Base-by-base conservation (phyloP, 495 filamentous ascomycete species). In the Umbilicaria muhlenbergii region DNA sequence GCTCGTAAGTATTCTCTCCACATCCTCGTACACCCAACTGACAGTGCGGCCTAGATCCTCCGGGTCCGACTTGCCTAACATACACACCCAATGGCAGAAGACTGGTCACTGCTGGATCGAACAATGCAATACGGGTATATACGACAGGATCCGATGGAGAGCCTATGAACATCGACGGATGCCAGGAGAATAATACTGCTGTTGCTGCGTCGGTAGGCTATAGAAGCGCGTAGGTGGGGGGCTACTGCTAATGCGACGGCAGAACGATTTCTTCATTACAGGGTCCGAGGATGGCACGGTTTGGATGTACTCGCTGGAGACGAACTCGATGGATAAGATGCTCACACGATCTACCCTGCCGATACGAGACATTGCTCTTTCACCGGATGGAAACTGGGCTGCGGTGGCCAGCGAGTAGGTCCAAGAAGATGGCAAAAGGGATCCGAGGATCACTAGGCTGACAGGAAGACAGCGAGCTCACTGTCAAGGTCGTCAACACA, bases 221-320 rank as follows among this genome's bases (percentile, higher is more conserved):
- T 17, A 13, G 34, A 41, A 13, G 17, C 16, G n/a, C 18, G 10
- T 42, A 10, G 31, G 14, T 31, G 13, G 7, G 18, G 17, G 24
- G 34, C 12, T 14, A 6, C 12, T 24, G 38, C 48, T 7, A 55
- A 16, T 14, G 12, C 34, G 31, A 38, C 36, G 46, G n/a, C 45
- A 82, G 71, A 78, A 93, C 60, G 76, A 82, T 47, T 82, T 79
- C 55, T 93, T 95, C 63, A 71, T 94, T 32, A 70, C 81, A 45
- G 88, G 87, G 28, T 80, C 83, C 15, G 91, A 98, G 59, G 87
- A 96, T 68, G 92, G 91, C 47, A 87, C 82, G 24, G 86, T 98
- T 49, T 88, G 76, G 63, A 73, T 83, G 49, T 96, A 91, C 64
- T 80, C 81, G 13, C 68, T 92, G 42, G 63, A 73, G 37, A 73